Percentiles rank a stretch among this genome's conserved stretches.
phyloP scores from a whole-genome alignment of 192 early-diverging fungal genomes.

The Entomortierella beljakovae region DNA sequence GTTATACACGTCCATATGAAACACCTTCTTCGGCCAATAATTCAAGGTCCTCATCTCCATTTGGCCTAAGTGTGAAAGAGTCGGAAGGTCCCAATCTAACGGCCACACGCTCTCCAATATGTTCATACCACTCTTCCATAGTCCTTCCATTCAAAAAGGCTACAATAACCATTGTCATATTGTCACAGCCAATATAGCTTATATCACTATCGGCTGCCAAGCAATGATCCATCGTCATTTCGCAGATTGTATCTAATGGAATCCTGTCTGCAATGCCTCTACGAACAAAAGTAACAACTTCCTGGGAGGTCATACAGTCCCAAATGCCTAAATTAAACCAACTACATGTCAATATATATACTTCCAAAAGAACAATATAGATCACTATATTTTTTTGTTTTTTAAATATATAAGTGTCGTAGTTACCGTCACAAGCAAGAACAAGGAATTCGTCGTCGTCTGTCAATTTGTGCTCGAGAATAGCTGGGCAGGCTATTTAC shows the following conservation, averaged over 20 bases:
- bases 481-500: slow-evolving; percentile 84
- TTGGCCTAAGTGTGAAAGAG: slow-evolving; percentile 11
- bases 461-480: slow-evolving; percentile 67
- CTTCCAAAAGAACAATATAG: too few species aligned
- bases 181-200: slow-evolving; percentile 97
- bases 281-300: slow-evolving; percentile 90
- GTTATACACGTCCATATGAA: not conserved
- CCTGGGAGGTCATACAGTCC: slow-evolving; percentile 95
- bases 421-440: slow-evolving; percentile 93
- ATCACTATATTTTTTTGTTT: too few species aligned
- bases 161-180: slow-evolving; percentile 98
- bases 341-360: too few species aligned
- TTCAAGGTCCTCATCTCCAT: slow-evolving; percentile 49
- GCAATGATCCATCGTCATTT: slow-evolving; percentile 93
- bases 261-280: slow-evolving; percentile 70
- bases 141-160: slow-evolving; percentile 84
- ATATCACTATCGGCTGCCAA: slow-evolving; percentile 90
- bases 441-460: slow-evolving; percentile 94
- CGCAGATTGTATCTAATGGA: slow-evolving; percentile 78
- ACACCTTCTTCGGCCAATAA: slow-evolving; percentile 8
- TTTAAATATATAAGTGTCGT: too few species aligned
- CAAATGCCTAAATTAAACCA: slow-evolving; percentile 99
- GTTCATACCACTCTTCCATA: slow-evolving; percentile 81
- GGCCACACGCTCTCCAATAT: slow-evolving; percentile 48
- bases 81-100: slow-evolving; percentile 29